phyloP scores from a whole-genome alignment of 805 yeast genomes.

The Ascoidea rubescens region DNA sequence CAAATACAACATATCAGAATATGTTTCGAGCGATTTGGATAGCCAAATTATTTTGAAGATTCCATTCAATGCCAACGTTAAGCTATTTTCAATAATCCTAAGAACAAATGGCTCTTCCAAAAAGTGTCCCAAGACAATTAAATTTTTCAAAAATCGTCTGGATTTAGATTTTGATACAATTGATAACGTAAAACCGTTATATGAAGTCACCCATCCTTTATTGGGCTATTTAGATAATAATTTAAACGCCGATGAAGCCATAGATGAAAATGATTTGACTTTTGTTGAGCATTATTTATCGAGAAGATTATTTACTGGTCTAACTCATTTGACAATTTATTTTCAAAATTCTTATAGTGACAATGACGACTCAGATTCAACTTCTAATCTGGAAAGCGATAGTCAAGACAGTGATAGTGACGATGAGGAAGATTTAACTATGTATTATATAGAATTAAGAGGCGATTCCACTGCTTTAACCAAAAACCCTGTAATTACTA shows the following conservation, averaged over 20 bases:
- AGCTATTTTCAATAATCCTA: slow-evolving; percentile 57
- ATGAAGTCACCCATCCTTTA: slow-evolving; percentile 47
- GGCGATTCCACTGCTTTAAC: slow-evolving; percentile 50
- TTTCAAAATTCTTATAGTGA: slow-evolving; percentile 43
- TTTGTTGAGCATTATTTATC: slow-evolving; percentile 79
- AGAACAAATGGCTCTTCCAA: slow-evolving; percentile 44
- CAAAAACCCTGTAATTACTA: slow-evolving; percentile 58
- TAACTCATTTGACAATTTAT: slow-evolving; percentile 52
- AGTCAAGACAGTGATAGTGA: slow-evolving; percentile 13
- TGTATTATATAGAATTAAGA: slow-evolving; percentile 66
- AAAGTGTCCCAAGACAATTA: slow-evolving; percentile 56
- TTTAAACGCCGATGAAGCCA: slow-evolving; percentile 17
- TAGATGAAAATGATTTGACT: slow-evolving; percentile 21
- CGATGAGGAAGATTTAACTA: slow-evolving; percentile 40
- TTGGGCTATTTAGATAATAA: slow-evolving; percentile 33
- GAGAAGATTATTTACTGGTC: slow-evolving; percentile 57
- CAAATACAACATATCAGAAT: slow-evolving; percentile 31
- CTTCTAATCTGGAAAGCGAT: background rate
- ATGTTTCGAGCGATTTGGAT: slow-evolving; percentile 62
- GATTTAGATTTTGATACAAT: slow-evolving; percentile 63
- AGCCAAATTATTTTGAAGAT: slow-evolving; percentile 63
- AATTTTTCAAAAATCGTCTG: slow-evolving; percentile 57
- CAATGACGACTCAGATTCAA: background rate
- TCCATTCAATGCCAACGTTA: slow-evolving; percentile 70
- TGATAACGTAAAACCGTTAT: slow-evolving; percentile 32